phyloP scores from a whole-genome alignment of 129 eudicot genomes.

The Ambrosia trifida region DNA sequence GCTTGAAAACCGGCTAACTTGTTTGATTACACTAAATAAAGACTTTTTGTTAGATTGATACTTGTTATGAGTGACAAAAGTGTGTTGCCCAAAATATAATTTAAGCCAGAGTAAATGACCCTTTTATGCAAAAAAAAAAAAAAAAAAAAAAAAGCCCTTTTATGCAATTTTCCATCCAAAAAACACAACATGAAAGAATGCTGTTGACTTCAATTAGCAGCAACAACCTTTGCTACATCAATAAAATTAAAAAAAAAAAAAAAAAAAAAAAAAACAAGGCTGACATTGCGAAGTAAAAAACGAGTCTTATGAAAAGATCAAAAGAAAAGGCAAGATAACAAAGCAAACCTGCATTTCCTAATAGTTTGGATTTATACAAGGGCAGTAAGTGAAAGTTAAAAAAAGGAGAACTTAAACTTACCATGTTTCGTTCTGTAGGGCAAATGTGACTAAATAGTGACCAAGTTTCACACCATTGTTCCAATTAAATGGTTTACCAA shows the following conservation, averaged over 20 bases:
- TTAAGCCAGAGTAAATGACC: not conserved
- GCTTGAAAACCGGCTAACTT: not conserved
- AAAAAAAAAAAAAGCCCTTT: not conserved
- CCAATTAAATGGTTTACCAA: not conserved
- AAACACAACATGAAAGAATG: not conserved
- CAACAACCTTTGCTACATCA: not conserved
- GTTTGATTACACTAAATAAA: not conserved
- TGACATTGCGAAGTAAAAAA: conserved; percentile 3
- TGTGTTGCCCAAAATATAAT: not conserved
- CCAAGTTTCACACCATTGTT: not conserved
- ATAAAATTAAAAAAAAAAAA: not conserved
- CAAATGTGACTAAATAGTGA: not conserved
- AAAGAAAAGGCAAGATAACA: not conserved
- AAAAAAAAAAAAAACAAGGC: too few species aligned
- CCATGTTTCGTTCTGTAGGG: not conserved
- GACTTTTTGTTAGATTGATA: not conserved
- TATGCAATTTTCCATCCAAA: not conserved
- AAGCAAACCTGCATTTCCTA: not conserved
- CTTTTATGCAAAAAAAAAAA: not conserved
- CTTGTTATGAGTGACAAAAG: not conserved
- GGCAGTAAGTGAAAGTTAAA: not conserved
- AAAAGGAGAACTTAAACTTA: not conserved
- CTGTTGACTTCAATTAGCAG: not conserved
- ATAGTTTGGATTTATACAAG: not conserved
- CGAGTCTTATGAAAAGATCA: not conserved